Base-by-base conservation (phyloP, 257 asterid species). In the Capsicum chinense region DNA sequence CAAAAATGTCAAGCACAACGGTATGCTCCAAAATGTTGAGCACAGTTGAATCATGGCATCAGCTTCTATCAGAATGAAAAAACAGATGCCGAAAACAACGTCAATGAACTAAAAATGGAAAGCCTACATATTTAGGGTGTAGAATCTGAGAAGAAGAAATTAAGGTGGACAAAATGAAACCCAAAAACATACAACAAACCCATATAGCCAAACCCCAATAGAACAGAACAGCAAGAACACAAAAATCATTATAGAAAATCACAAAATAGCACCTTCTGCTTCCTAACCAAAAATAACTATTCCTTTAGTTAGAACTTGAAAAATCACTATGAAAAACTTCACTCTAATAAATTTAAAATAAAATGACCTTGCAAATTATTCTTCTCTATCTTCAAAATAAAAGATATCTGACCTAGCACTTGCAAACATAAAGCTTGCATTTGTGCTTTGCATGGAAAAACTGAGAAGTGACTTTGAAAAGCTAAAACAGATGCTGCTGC, bases 341-440 rank as follows among this genome's bases (percentile, higher is more conserved):
- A 69, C 26, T 42, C 79, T 39, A 39, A 62, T 57, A 42, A 69
- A 69, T 35, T 15, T 15, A 69, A 42, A 69, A 69, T 69, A 69
- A 39, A 39, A 39, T 69, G 15, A 7, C 33, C 79, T 67, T 67
- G 50, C 21, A 39, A 69, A 69, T 39, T 69, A 14, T 16, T 69
- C 56, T 69, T 69, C 54, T 69, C 8, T 69, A 14, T 39, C 79
- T 68, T 69, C 79, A 69, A 44, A 69, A 16, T 42, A 39, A 69
- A 16, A 42, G 78, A 69, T 69, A 69, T 44, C 42, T 8, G 56
- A 69, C 26, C 74, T 8, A 42, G 33, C 56, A 69, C 54, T 15
- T 39, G 56, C 54, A 15, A 67, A 69, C 26, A 17, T 39, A 17
- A 39, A 69, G 12, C 15, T 4, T 42, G 33, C 79, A 69, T 16